Conservation (phyloP, 2,329 filamentous ascomycete species). For the Colletotrichum somersetense region DNA sequence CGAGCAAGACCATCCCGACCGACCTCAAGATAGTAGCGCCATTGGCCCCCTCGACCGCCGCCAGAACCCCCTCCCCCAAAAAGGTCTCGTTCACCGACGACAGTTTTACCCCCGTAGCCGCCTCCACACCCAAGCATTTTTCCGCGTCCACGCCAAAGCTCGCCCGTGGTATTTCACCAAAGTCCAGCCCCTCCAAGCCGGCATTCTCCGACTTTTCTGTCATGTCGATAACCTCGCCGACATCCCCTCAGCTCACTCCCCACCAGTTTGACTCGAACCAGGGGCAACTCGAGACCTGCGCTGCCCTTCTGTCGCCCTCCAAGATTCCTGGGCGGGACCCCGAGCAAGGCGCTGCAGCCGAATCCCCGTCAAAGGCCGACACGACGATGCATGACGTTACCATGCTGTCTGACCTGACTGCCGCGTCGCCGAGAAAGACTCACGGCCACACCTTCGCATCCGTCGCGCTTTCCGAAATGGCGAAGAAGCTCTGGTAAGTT, state of each 20-base stretch:
- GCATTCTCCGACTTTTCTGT: slow-evolving; percentile 24
- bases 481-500: slow-evolving; percentile 9
- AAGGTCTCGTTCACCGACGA: slow-evolving; percentile 35
- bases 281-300: neutral
- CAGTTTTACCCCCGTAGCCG: slow-evolving; percentile 12
- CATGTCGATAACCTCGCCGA: slow-evolving; percentile 25
- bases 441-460: slow-evolving; percentile 10
- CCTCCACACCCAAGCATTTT: slow-evolving; percentile 3
- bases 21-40: neutral
- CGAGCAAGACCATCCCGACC: neutral
- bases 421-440: slow-evolving; percentile 2
- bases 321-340: neutral
- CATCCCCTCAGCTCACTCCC: neutral
- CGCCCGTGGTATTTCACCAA: slow-evolving; percentile 7
- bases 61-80: slow-evolving; percentile 28
- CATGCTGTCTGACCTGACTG: slow-evolving; percentile 28
- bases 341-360: slow-evolving; percentile 1
- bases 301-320: slow-evolving; percentile 4
- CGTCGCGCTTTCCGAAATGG: slow-evolving; percentile 1
- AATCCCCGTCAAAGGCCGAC: slow-evolving; percentile 29
- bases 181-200: slow-evolving; percentile 27
- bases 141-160: slow-evolving; percentile 17
- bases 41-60: neutral
- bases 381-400: slow-evolving; percentile 34
- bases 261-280: slow-evolving; percentile 6